Conservation (phyloP, 1,284 basidiomycete species). For the Cerrena zonata region DNA sequence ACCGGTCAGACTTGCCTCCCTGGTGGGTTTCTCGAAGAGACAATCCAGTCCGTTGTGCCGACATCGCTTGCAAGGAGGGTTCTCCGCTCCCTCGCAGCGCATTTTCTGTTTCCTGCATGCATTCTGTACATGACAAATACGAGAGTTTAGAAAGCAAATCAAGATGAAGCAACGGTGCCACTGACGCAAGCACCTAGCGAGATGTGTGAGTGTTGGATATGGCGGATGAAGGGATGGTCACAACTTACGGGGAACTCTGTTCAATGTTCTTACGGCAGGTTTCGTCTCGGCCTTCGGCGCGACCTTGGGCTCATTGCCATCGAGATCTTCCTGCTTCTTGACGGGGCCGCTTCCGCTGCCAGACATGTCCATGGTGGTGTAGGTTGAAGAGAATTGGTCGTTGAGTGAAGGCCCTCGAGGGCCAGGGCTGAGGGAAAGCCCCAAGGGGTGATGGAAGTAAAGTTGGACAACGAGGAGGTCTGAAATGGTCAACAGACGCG, state of each 20-base stretch:
- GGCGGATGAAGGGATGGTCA: conserved; percentile 14
- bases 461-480: conserved; percentile 17
- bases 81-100: conserved; percentile 85
- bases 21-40: conserved; percentile 83
- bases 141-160: conserved; percentile 11
- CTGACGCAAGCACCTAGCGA: conserved; percentile 69
- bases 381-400: conserved; percentile 8
- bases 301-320: conserved; percentile 34
- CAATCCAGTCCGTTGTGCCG: conserved; percentile 79
- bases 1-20: conserved; percentile 77
- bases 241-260: conserved; percentile 76
- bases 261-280: conserved; percentile 66
- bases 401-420: conserved; percentile 8
- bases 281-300: conserved; percentile 55
- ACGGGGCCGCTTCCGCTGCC: conserved; percentile 23
- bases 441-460: conserved; percentile 10
- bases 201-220: conserved; percentile 13
- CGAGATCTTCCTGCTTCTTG: conserved; percentile 40
- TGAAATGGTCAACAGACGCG: conserved; percentile 12
- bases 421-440: conserved; percentile 8
- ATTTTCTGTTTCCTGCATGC: conserved; percentile 83
- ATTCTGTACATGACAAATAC: conserved; percentile 44
- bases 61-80: conserved; percentile 86
- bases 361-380: conserved; percentile 27
- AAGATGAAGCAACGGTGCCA: conserved; percentile 15